A percentile compares a stretch with the other conserved stretches of the same genome.
These are phyloP conservation scores for Phytopythium mirpurense DNA, from an alignment of 352 stramenopile species.

Conservation along the genomic window DNA sequence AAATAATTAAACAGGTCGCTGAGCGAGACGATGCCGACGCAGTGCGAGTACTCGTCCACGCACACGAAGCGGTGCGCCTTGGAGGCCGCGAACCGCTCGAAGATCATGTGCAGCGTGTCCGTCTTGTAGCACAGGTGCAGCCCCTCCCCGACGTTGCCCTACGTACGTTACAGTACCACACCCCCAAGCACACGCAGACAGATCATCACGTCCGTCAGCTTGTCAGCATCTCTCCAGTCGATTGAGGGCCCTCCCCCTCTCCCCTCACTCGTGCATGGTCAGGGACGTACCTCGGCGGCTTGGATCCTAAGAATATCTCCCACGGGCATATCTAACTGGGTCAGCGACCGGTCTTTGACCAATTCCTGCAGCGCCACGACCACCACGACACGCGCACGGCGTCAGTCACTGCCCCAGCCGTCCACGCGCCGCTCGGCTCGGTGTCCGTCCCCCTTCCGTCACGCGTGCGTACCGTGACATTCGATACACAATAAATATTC, in stretches of 20 bases:
- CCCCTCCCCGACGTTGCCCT: slow-evolving; percentile 78
- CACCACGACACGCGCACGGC: not conserved
- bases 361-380: slow-evolving; percentile 38
- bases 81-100: slow-evolving; percentile 80
- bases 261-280: no score
- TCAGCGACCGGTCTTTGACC: slow-evolving; percentile 85
- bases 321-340: slow-evolving; percentile 86
- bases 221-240: not conserved
- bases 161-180: no score
- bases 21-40: slow-evolving; percentile 80
- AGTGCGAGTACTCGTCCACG: slow-evolving; percentile 79
- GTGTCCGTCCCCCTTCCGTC: not conserved
- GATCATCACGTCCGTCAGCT: not conserved
- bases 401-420: not conserved
- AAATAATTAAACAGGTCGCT: slow-evolving; percentile 92
- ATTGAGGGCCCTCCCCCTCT: no score
- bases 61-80: slow-evolving; percentile 86
- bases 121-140: slow-evolving; percentile 86
- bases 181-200: slow-evolving; percentile 4
- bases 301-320: slow-evolving; percentile 84
- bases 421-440: no score
- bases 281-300: slow-evolving; percentile 64
- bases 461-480: slow-evolving; percentile 62
- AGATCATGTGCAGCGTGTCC: slow-evolving; percentile 88
- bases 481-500: slow-evolving; percentile 92